These are phyloP conservation scores for Pyrenophora teres DNA, from an alignment of 2,329 filamentous ascomycete genomes.

Conservation along the genomic window DNA sequence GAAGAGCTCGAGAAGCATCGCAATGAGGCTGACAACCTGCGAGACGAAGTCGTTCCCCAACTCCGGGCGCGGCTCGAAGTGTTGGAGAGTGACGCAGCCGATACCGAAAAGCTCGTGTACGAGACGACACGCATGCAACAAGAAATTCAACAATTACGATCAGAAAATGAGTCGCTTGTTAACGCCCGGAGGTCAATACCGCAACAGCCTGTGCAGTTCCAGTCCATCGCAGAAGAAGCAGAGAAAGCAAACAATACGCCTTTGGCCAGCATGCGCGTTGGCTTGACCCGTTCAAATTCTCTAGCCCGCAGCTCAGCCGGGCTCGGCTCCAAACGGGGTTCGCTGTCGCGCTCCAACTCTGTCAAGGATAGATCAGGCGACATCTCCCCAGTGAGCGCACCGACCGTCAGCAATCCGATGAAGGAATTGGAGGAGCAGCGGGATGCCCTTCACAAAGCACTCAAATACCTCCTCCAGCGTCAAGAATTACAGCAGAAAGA, in stretches of 20 bases:
- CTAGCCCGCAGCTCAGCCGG: slow-evolving; percentile 60
- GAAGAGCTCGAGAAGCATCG: slow-evolving; percentile 79
- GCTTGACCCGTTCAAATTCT: slow-evolving; percentile 69
- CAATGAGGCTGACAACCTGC: slow-evolving; percentile 89
- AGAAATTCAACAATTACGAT: slow-evolving; percentile 66
- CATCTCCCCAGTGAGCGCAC: slow-evolving; percentile 62
- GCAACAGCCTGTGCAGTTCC: slow-evolving; percentile 58
- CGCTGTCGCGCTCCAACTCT: slow-evolving; percentile 58
- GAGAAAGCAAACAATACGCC: slow-evolving; percentile 57
- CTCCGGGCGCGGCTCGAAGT: slow-evolving; percentile 77
- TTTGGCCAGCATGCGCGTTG: slow-evolving; percentile 46
- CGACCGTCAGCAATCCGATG: slow-evolving; percentile 52
- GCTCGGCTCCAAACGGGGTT: slow-evolving; percentile 48
- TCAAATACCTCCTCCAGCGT: slow-evolving; percentile 82
- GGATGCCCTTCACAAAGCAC: slow-evolving; percentile 84
- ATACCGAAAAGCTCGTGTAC: slow-evolving; percentile 74
- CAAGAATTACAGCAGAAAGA: slow-evolving; percentile 85
- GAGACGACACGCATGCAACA: slow-evolving; percentile 86
- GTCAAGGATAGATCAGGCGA: slow-evolving; percentile 44
- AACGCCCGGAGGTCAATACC: slow-evolving; percentile 27
- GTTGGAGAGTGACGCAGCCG: slow-evolving; percentile 73
- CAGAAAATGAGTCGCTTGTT: slow-evolving; percentile 65
- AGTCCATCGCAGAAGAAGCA: slow-evolving; percentile 65
- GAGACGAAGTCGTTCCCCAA: slow-evolving; percentile 84
- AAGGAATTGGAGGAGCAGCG: slow-evolving; percentile 94